These are phyloP conservation scores for Penicillium vulpinum DNA, from an alignment of 2,329 filamentous ascomycete species.

Conservation along the genomic window DNA sequence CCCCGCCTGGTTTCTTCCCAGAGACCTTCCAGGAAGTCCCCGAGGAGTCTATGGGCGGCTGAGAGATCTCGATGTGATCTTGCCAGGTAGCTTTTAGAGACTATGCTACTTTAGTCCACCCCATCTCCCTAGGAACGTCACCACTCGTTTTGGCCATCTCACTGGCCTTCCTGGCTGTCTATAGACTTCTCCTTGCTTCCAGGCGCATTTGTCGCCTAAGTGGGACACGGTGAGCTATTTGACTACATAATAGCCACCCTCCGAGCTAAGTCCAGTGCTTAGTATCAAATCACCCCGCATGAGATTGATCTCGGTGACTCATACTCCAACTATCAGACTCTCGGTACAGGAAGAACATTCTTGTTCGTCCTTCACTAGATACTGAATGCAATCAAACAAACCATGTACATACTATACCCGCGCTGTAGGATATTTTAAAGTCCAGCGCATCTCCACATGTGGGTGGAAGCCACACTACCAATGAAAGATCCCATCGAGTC, in stretches of 20 bases:
- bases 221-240: neutral
- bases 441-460: neutral
- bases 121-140: neutral
- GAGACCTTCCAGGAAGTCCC: constrained; percentile 38
- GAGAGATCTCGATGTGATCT: neutral
- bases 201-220: neutral
- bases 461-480: neutral
- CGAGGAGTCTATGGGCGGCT: constrained; percentile 2
- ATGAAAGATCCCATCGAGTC: neutral
- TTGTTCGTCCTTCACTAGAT: neutral
- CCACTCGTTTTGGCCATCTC: neutral
- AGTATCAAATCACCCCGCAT: neutral
- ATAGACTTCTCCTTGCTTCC: neutral
- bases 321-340: neutral
- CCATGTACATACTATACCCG: constrained; percentile 5
- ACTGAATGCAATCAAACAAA: neutral
- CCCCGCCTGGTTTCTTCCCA: constrained; percentile 45
- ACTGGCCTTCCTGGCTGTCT: neutral
- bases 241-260: neutral
- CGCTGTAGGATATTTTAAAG: neutral
- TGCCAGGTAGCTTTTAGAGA: neutral
- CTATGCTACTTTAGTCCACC: neutral
- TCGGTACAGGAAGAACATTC: neutral
- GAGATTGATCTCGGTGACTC: neutral
- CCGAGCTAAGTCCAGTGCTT: neutral